phyloP scores from a whole-genome alignment of 116 monocot species.

The Trichopus zeylanicus region DNA sequence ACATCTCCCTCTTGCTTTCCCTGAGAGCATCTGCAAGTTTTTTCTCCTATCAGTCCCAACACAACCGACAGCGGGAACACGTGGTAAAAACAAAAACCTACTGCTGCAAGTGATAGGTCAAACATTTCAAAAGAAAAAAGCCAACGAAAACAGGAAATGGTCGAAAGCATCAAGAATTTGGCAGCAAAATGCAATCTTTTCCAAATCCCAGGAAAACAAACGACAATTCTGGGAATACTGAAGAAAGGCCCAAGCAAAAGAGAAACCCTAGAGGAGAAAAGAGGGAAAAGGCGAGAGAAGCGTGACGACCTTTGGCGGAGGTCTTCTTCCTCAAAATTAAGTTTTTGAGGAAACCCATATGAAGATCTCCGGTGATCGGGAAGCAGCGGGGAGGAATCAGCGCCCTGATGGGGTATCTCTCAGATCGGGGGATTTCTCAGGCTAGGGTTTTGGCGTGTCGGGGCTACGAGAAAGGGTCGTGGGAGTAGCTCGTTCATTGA shows the following conservation, averaged over 20 bases:
- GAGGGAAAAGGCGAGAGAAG: too few species aligned
- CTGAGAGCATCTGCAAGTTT: slow-evolving; percentile 32
- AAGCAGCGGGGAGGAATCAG: neutral
- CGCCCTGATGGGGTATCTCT: neutral
- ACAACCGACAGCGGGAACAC: neutral
- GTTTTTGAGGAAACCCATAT: neutral
- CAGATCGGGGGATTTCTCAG: neutral
- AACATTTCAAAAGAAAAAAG: neutral
- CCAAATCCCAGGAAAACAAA: neutral
- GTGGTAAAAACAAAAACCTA: neutral
- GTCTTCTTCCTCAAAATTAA: slow-evolving; percentile 34
- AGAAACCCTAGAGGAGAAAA: neutral
- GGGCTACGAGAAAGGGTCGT: too few species aligned
- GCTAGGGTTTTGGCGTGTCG: neutral
- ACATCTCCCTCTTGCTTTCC: slow-evolving; percentile 36
- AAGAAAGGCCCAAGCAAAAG: neutral
- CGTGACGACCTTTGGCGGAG: slow-evolving; percentile 28
- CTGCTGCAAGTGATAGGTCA: neutral
- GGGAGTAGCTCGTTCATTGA: too few species aligned
- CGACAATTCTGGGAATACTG: neutral
- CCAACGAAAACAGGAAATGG: neutral
- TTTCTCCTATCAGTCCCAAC: neutral
- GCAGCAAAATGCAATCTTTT: neutral
- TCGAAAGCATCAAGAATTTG: neutral
- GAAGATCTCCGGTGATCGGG: neutral